Evolutionary conservation across 345 rosid species (phyloP), one percentile per base, ranked within the genome.

Genomic region (Anastatica hierochuntica): DNA sequence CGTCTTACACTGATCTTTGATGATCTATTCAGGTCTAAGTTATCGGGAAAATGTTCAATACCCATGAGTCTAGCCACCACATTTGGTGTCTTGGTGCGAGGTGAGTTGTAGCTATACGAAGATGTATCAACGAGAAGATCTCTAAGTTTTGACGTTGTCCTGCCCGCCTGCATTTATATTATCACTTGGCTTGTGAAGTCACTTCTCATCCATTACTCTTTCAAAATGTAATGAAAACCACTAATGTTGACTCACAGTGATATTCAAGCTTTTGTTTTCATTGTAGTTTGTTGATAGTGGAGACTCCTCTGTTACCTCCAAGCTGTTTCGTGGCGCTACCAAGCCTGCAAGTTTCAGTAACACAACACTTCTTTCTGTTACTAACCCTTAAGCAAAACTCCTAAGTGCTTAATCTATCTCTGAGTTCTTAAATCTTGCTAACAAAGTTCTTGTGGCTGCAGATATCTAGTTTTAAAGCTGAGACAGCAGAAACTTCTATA

Each of bases 31-130:
- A 45, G 60, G 17, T 58, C 24, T 23, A 56, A 9, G 17, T 51
- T 45, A 31, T 75, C 85, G 4, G 97, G 94, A 50, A 90, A 87
- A 49, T 79, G 76, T 43, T 90, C 96, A 16, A 90, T 88, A 44
- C 97, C 97, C 97, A 90, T 90, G 7, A 90, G 84, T 58, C 96
- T 72, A 14, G 96, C 98, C 1, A 90, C 90, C 36, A 90, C 63
- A 50, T 53, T 86, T 13, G 97, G 97, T 10, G 95, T 84, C 71
- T 76, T 84, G 72, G 77, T 70, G 10, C 83, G 76, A 14, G 95
- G 87, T 11, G 97, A 84, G 64, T 68, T 57, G 66, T 76, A 69
- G 36, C 74, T 76, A 43, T 78, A 90, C 31, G 87, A 74, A 5
- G 74, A 81, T 36, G 53, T 57, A 35, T 70, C 74, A 1, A 61